phyloP scores from a whole-genome alignment of 2,329 filamentous ascomycete species.

The Lasiodiplodia citricola region DNA sequence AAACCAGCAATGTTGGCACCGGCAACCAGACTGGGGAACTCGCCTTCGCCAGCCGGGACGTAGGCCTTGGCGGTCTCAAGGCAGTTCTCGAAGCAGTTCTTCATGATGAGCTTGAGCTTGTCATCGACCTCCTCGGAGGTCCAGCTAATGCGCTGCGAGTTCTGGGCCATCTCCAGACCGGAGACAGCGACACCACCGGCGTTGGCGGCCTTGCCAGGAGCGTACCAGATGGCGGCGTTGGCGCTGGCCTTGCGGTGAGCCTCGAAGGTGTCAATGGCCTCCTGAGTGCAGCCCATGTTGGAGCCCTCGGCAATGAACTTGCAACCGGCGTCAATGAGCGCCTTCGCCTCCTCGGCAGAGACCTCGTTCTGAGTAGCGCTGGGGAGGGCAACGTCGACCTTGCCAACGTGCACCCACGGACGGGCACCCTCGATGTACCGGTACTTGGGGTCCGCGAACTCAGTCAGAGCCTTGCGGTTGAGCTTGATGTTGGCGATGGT shows the following conservation, averaged over 20 bases:
- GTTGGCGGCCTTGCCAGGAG: conserved; percentile 93
- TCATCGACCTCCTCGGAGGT: conserved; percentile 86
- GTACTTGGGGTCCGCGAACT: conserved; percentile 73
- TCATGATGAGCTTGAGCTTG: conserved; percentile 94
- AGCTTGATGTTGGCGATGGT: conserved; percentile 86
- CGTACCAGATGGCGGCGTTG: conserved; percentile 87
- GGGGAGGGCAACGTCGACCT: conserved; percentile 89
- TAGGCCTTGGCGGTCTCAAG: conserved; percentile 89
- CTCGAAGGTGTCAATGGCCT: conserved; percentile 93
- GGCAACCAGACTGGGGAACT: conserved; percentile 87
- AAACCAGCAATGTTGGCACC: conserved; percentile 98
- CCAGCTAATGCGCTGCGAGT: conserved; percentile 87
- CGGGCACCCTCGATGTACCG: conserved; percentile 86
- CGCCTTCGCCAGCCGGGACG: conserved; percentile 76
- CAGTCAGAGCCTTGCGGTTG: conserved; percentile 79
- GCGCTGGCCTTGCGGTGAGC: conserved; percentile 71
- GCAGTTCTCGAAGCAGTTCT: conserved; percentile 88
- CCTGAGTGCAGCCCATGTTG: conserved; percentile 99
- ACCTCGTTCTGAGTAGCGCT: conserved; percentile 98
- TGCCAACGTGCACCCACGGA: conserved; percentile 88
- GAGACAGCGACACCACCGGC: conserved; percentile 97
- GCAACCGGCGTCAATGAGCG: conserved; percentile 75
- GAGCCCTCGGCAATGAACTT: conserved; percentile 93
- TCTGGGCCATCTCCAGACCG: conserved; percentile 98
- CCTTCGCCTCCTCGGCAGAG: conserved; percentile 84